Conservation (phyloP, 306 rosid genomes). For the Mucuna pruriens region DNA sequence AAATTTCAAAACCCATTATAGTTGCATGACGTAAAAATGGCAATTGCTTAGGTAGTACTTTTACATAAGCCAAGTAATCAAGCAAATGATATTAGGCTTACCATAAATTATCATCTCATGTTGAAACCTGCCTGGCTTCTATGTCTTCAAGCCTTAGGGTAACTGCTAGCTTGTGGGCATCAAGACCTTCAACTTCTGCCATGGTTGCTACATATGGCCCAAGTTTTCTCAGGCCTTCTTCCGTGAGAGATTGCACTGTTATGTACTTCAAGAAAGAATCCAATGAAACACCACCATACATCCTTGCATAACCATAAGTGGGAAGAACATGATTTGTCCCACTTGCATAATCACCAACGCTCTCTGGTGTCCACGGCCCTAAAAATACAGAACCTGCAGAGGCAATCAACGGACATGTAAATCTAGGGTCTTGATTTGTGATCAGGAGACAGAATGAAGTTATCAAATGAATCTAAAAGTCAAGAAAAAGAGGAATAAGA, state of each 20-base stretch:
- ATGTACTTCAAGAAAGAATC: constrained; percentile 87
- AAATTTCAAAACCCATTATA: not conserved
- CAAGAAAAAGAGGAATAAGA: not conserved
- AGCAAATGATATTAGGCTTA: not conserved
- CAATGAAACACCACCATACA: constrained; percentile 88
- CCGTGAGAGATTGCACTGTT: constrained; percentile 82
- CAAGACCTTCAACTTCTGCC: constrained; percentile 90
- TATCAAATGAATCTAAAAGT: not conserved
- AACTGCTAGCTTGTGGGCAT: constrained; percentile 87
- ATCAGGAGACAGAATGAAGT: not conserved
- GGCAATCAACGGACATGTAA: not conserved
- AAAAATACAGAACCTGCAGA: constrained; percentile 78
- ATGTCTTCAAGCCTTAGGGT: constrained; percentile 79
- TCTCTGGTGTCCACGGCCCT: constrained; percentile 93
- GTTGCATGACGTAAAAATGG: constrained; percentile 6
- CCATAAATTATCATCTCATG: constrained; percentile 37
- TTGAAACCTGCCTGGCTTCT: constrained; percentile 56
- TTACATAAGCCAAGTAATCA: not conserved
- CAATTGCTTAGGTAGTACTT: not conserved
- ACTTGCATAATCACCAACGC: constrained; percentile 93
- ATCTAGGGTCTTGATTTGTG: constrained; percentile 1
- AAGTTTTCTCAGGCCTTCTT: constrained; percentile 78
- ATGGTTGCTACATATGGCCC: constrained; percentile 85
- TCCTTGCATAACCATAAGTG: constrained; percentile 86
- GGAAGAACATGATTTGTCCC: constrained; percentile 97